Evolutionary conservation across 768 basidiomycete genomes (phyloP), one percentile per base, ranked within the genome.

Genomic region (Leccinellum luteum): DNA sequence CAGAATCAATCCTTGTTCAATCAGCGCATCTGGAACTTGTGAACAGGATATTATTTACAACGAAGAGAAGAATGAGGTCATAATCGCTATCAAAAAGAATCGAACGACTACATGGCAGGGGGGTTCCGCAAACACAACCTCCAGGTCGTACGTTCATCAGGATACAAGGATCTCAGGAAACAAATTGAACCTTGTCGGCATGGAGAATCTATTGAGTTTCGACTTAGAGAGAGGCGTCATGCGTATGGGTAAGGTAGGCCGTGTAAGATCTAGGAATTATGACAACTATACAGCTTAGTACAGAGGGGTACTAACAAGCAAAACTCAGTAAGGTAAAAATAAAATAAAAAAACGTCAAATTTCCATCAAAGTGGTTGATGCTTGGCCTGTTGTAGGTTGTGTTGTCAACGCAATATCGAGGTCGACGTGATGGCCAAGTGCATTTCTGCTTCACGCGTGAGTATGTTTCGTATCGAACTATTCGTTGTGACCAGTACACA

Each of bases 341-440:
- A 12, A 6, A 28, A 28, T n/a, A 28, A 4, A 28, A 6, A 28
- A 17, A 30, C 10, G 15, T 48, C 47, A 48, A n/a, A 30, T 23
- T 31, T 31, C 30, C 30, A 31, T 31, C 19, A 15, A 55, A 12
- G 21, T 3, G 19, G 6, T 31, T 14, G 32, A 54, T 0, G 4
- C 17, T 13, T 23, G 43, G 31, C 25, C 4, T 13, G 31, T 27
- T 25, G 25, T 44, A 44, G 58, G 9, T 19, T 55, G 56, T 4
- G 54, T 64, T 27, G 62, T 57, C 32, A 60, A 48, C 23, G 47
- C 52, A 28, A 12, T 4, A 5, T 50, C 34, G 5, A 5, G 15
- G 15, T 52, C 49, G 12, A 5, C 27, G 3, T 12, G 32, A 3
- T 48, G 44, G 2, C 23, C 15, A 0, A 3, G 1, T 14, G 17